Conservation (phyloP, 1,139 yeast species). For the Pichia sp. region DNA sequence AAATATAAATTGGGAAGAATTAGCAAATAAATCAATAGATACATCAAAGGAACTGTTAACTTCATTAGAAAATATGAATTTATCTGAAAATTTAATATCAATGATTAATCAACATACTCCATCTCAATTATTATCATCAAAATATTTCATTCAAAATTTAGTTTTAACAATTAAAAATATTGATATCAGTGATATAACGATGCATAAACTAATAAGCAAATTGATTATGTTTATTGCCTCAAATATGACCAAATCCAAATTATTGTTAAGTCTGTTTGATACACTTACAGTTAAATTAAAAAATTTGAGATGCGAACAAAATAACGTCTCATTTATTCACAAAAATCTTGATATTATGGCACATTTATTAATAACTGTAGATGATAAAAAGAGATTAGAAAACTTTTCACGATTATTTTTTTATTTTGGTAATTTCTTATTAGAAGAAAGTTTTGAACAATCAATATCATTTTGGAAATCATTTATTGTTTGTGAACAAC, state of each 20-base stretch:
- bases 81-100: background rate
- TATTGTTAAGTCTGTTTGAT: background rate
- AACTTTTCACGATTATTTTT: slow-evolving; percentile 26
- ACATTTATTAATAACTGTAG: background rate
- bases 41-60: background rate
- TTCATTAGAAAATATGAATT: slow-evolving; percentile 1
- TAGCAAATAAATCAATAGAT: background rate
- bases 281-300: slow-evolving; percentile 2
- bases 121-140: background rate
- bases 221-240: background rate
- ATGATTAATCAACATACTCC: background rate
- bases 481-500: slow-evolving; percentile 1
- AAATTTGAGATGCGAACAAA: background rate
- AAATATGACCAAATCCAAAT: background rate
- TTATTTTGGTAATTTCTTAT: slow-evolving; percentile 22
- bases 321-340: slow-evolving; percentile 1
- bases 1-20: background rate
- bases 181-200: background rate
- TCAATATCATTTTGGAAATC: slow-evolving; percentile 8
- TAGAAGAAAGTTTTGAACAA: slow-evolving; percentile 1
- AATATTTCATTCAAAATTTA: background rate
- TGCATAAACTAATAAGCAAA: background rate
- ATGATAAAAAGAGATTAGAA: background rate
- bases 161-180: background rate
- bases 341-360: slow-evolving; percentile 10